phyloP scores from a whole-genome alignment of 2,329 filamentous ascomycete genomes.

The Colletotrichum viniferum region DNA sequence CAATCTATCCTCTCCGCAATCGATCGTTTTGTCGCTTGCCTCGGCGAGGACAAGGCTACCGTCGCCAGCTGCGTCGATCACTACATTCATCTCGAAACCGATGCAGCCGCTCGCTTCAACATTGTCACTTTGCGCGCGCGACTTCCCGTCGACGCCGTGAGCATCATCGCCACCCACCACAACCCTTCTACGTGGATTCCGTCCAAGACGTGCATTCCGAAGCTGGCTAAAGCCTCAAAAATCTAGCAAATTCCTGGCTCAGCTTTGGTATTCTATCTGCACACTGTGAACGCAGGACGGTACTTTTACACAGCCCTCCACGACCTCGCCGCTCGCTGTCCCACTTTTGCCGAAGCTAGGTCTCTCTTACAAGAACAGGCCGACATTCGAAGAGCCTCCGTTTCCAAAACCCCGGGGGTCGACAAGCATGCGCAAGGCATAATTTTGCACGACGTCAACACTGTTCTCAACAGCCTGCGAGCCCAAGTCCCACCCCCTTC shows the following conservation, averaged over 20 bases:
- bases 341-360: background rate
- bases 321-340: background rate
- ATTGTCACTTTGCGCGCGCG: background rate
- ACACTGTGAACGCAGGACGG: background rate
- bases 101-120: background rate
- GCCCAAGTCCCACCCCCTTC: background rate
- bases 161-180: background rate
- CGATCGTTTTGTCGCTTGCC: background rate
- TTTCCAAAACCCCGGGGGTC: fast-evolving
- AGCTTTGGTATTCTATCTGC: background rate
- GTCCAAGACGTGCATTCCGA: fast-evolving
- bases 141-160: background rate
- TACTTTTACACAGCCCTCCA: background rate
- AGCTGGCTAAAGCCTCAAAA: background rate
- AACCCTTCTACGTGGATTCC: background rate
- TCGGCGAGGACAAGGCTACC: background rate
- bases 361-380: background rate
- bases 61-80: background rate
- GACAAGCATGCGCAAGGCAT: background rate
- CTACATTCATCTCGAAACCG: background rate
- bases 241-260: background rate
- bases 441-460: background rate
- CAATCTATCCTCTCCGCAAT: background rate
- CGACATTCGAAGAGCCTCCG: background rate
- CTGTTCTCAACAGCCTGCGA: background rate